phyloP scores from a whole-genome alignment of 257 asterid genomes.

The Capsicum rhomboideum region DNA sequence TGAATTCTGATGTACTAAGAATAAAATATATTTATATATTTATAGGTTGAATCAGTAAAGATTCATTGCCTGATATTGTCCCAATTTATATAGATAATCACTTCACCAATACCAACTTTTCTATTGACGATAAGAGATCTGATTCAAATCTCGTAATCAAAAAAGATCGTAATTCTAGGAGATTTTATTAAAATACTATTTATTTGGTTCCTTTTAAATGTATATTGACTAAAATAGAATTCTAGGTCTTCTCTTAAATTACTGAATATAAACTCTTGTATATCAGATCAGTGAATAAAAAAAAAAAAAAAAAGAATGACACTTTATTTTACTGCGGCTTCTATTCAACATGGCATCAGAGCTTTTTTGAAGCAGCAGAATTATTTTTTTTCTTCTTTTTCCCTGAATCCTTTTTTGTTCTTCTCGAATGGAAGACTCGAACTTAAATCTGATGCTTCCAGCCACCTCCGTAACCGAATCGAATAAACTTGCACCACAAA shows the following conservation, averaged over 20 bases:
- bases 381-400: too few relatives aligned
- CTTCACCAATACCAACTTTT: too few relatives aligned
- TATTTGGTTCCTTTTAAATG: too few relatives aligned
- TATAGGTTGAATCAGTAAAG: too few relatives aligned
- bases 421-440: background rate
- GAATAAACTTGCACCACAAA: background rate
- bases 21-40: too few relatives aligned
- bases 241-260: background rate
- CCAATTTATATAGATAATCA: too few relatives aligned
- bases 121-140: too few relatives aligned
- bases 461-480: background rate
- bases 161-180: background rate
- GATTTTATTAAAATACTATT: too few relatives aligned
- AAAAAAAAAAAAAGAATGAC: background rate
- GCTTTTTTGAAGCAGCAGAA: background rate
- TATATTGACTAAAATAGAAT: background rate
- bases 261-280: background rate
- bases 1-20: too few relatives aligned
- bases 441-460: background rate
- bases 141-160: too few relatives aligned
- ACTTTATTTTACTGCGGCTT: background rate
- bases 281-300: background rate
- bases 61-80: too few relatives aligned
- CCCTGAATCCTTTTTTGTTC: background rate
- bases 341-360: background rate